Percentiles rank a stretch among this genome's conserved stretches.
These are phyloP conservation scores for Suillus subluteus DNA, from an alignment of 768 basidiomycete species.

Conservation along the genomic window DNA sequence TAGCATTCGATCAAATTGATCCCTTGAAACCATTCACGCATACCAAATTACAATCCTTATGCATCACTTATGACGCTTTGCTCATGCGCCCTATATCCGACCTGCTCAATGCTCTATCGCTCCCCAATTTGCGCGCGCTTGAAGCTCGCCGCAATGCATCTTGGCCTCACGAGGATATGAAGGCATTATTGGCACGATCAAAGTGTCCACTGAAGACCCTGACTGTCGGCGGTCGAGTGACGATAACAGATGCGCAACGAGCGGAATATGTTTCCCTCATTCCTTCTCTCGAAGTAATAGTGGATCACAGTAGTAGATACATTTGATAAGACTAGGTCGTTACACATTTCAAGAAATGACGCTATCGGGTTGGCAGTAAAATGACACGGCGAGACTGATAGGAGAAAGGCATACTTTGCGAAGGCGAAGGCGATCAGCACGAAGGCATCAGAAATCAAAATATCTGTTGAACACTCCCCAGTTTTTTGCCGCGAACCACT, in stretches of 20 bases:
- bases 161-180: slow-evolving; percentile 23
- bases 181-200: slow-evolving; percentile 23
- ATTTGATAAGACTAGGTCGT: neutral
- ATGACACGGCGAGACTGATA: neutral
- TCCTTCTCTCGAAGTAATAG: slow-evolving; percentile 21
- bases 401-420: neutral
- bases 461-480: neutral
- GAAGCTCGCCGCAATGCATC: slow-evolving; percentile 8
- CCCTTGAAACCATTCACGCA: slow-evolving; percentile 15
- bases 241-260: slow-evolving; percentile 20
- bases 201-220: slow-evolving; percentile 25
- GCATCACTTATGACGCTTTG: slow-evolving; percentile 8
- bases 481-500: neutral
- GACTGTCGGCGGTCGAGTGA: slow-evolving; percentile 17
- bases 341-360: neutral
- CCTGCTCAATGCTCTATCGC: slow-evolving; percentile 19
- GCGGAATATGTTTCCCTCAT: slow-evolving; percentile 17
- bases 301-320: neutral
- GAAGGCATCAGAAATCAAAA: neutral
- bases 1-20: neutral
- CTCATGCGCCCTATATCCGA: slow-evolving; percentile 9
- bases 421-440: too few relatives aligned
- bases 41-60: slow-evolving; percentile 15
- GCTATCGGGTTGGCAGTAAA: neutral
- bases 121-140: slow-evolving; percentile 19